These are phyloP conservation scores for Cicer judaicum DNA, from an alignment of 306 rosid genomes.

Conservation along the genomic window DNA sequence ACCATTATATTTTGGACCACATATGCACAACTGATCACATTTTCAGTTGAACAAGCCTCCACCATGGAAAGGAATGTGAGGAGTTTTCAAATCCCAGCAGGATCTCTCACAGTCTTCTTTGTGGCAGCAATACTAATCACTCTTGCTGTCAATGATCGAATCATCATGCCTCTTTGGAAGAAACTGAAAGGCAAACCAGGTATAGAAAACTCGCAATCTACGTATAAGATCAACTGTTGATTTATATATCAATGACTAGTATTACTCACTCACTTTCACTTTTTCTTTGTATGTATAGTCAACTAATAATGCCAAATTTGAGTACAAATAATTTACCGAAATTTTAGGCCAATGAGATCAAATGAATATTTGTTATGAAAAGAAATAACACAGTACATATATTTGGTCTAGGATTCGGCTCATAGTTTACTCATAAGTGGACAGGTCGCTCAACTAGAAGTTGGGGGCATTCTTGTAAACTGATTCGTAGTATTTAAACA, in stretches of 20 bases:
- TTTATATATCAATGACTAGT: not conserved
- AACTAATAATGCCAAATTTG: no score
- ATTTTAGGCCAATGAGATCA: not conserved
- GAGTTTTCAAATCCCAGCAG: constrained; percentile 84
- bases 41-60: constrained; percentile 94
- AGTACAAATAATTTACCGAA: not conserved
- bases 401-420: no score
- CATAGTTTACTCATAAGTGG: no score
- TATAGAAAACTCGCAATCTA: constrained; percentile 15
- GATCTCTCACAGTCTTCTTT: constrained; percentile 86
- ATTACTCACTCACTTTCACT: not conserved
- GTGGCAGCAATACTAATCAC: constrained; percentile 82
- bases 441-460: no score
- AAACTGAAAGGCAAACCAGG: constrained; percentile 82
- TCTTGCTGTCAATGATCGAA: constrained; percentile 67
- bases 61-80: constrained; percentile 80
- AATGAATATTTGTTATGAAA: not conserved
- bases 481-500: no score
- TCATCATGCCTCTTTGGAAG: constrained; percentile 87
- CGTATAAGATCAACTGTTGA: not conserved
- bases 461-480: no score
- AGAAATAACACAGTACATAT: not conserved
- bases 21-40: constrained; percentile 90
- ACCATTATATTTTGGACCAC: constrained; percentile 94
- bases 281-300: not conserved